A percentile compares a stretch with the other conserved stretches of the same genome.
These are phyloP conservation scores for Orobanche coerulescens DNA, from an alignment of 257 asterid species.

Conservation along the genomic window DNA sequence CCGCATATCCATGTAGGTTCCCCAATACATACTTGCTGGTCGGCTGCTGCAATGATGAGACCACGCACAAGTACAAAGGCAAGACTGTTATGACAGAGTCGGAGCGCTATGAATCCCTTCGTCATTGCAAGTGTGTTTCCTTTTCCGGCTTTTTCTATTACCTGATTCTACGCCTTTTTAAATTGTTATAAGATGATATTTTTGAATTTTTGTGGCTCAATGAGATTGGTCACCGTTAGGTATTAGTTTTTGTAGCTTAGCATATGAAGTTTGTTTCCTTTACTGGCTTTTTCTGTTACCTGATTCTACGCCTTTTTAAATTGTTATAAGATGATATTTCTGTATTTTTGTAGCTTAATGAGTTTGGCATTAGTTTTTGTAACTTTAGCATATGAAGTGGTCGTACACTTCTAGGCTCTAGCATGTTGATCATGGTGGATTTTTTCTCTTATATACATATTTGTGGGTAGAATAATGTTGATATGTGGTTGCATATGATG, in stretches of 20 bases:
- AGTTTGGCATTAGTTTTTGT: constrained; percentile 7
- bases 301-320: background rate
- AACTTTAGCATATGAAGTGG: constrained; percentile 2
- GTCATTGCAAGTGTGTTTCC: constrained; percentile 78
- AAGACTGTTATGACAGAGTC: constrained; percentile 81
- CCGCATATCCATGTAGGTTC: constrained; percentile 37
- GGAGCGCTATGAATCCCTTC: constrained; percentile 92
- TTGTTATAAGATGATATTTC: background rate
- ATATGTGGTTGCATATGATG: background rate
- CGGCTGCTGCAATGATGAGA: constrained; percentile 88
- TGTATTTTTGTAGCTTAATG: background rate
- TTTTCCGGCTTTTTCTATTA: background rate
- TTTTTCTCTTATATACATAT: background rate
- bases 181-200: no score
- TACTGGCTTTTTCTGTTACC: background rate
- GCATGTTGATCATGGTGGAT: background rate
- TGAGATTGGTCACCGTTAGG: no score
- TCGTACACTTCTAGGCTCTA: constrained; percentile 2
- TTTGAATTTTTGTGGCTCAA: no score
- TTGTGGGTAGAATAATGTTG: background rate
- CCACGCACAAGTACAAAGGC: constrained; percentile 85
- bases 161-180: constrained; percentile 2
- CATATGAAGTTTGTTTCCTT: constrained; percentile 45
- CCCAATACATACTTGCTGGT: constrained; percentile 78
- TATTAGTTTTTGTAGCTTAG: no score